These are phyloP conservation scores for Elongisporangium prolatum DNA, from an alignment of 352 stramenopile species.

Conservation along the genomic window DNA sequence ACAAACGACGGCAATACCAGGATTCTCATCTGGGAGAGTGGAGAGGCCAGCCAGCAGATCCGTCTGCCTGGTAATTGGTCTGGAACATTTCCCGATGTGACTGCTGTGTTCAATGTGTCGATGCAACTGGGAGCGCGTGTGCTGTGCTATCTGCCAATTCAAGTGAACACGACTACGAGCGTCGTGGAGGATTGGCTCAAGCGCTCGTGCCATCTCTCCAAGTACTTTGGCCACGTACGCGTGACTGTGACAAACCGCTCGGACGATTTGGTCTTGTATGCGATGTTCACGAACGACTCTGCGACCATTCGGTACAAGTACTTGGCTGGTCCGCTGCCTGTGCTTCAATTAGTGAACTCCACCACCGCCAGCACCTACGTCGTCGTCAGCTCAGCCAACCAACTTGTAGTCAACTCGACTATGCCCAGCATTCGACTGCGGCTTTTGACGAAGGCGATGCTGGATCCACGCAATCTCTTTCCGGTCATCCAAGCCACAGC, in stretches of 20 bases:
- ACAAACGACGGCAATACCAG: slow-evolving; percentile 18
- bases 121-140: slow-evolving; percentile 20
- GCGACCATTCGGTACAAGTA: slow-evolving; percentile 36
- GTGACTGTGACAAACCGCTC: slow-evolving; percentile 13
- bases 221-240: slow-evolving; percentile 37
- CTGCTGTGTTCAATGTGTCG: slow-evolving; percentile 27
- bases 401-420: slow-evolving; percentile 3
- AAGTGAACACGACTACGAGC: slow-evolving; percentile 14
- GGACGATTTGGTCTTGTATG: no score
- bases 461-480: slow-evolving; percentile 7
- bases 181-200: slow-evolving; percentile 26
- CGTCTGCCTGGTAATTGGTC: not conserved
- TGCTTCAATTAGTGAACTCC: slow-evolving; percentile 15
- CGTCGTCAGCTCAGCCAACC: slow-evolving; percentile 1
- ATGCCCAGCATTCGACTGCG: slow-evolving; percentile 25
- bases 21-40: slow-evolving; percentile 43
- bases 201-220: slow-evolving; percentile 34
- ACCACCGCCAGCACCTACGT: slow-evolving; percentile 5
- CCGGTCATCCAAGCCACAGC: slow-evolving; percentile 8
- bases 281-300: slow-evolving; percentile 5
- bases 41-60: slow-evolving; percentile 19
- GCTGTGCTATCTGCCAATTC: slow-evolving; percentile 39
- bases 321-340: slow-evolving; percentile 40
- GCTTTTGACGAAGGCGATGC: slow-evolving; percentile 23
- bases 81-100: not conserved